Base-by-base conservation (phyloP, 805 yeast species). In the Saturnispora galanensis region DNA sequence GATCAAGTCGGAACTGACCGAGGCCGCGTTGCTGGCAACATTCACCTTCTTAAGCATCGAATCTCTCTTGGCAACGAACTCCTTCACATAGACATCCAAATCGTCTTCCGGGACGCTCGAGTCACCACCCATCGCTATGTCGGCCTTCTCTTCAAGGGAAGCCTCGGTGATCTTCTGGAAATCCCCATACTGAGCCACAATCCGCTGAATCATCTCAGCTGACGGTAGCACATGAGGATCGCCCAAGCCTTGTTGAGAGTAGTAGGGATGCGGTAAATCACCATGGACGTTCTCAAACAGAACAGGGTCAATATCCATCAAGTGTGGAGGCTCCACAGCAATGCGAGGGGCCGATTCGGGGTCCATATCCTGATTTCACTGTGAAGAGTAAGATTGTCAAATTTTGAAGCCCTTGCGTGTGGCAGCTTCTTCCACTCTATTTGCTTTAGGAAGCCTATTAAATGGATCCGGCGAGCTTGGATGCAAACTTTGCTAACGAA, bases 1-100 rank as follows among this genome's bases (percentile, higher is more conserved):
- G 1, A 90, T 81, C 50, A 89, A 84, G 57, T 90, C 98, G 46
- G 89, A 66, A 1, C 95, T 81, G 33, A 93, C 63, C 0, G 96
- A 88, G 0, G 95, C 79, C 57, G 93, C 97, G 58, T 90, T 93
- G 52, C 85, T 67, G 2, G 97, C 95, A 0, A 77, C 61, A 44
- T 76, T 72, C 29, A 84, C 68, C 36, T 69, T 66, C 13, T 65
- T 68, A 12, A 79, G 53, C 35, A 81, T 69, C 47, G 77, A 76
- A n/a, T 64, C 57, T 55, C 78, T 78, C 13, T 74, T 69, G 37
- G 66, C 67, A 39, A 66, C 61, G 53, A 79, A 79, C 9, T 66
- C 65, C 38, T 68, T 30, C n/a, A 39, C 41, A 3, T 35, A 31
- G 11, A 21, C 33, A 3, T 36, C 44, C 9, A 51, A 28, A 57